Percentiles rank a stretch among this genome's conserved stretches.
Conservation (phyloP, 1,284 basidiomycete genomes). For the Moesziomyces antarcticus region DNA sequence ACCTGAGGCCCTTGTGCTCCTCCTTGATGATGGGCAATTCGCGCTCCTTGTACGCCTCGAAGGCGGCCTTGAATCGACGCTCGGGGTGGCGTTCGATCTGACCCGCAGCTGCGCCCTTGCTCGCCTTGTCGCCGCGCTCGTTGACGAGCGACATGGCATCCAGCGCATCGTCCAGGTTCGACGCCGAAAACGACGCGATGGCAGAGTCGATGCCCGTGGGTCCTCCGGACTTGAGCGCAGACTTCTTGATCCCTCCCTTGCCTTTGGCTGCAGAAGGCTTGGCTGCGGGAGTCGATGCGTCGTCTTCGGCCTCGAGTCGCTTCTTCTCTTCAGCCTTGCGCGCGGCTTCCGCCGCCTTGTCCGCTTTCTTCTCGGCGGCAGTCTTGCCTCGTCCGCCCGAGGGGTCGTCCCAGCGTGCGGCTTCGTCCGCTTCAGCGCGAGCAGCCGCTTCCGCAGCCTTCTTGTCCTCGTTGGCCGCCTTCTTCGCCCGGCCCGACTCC, state of each 20-base stretch:
- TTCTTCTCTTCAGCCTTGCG: slow-evolving; percentile 71
- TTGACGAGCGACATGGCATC: slow-evolving; percentile 89
- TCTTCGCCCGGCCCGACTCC: slow-evolving; percentile 74
- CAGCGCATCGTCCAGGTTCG: slow-evolving; percentile 89
- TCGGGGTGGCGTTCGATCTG: slow-evolving; percentile 92
- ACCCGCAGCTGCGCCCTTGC: slow-evolving; percentile 74
- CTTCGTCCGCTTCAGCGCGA: slow-evolving; percentile 77
- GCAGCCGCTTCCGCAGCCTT: slow-evolving; percentile 74
- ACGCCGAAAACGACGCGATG: slow-evolving; percentile 75
- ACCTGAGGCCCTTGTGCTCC: slow-evolving; percentile 84
- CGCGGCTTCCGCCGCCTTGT: slow-evolving; percentile 70
- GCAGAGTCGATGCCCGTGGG: slow-evolving; percentile 50
- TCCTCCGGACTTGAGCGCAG: slow-evolving; percentile 34
- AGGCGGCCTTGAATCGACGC: slow-evolving; percentile 78
- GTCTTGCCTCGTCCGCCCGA: slow-evolving; percentile 73
- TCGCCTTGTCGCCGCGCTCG: slow-evolving; percentile 91
- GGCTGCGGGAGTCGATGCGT: slow-evolving; percentile 76
- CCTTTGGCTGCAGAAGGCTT: slow-evolving; percentile 75
- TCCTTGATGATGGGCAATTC: slow-evolving; percentile 81
- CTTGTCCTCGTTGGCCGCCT: slow-evolving; percentile 90
- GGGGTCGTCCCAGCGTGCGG: slow-evolving; percentile 78
- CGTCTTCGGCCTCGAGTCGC: slow-evolving; percentile 79
- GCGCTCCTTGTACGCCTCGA: slow-evolving; percentile 89
- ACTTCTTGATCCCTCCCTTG: slow-evolving; percentile 47
- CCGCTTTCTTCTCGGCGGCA: slow-evolving; percentile 80